Base-by-base conservation (phyloP, 192 early-diverging fungal genomes). In the Entophlyctis luteolus region DNA sequence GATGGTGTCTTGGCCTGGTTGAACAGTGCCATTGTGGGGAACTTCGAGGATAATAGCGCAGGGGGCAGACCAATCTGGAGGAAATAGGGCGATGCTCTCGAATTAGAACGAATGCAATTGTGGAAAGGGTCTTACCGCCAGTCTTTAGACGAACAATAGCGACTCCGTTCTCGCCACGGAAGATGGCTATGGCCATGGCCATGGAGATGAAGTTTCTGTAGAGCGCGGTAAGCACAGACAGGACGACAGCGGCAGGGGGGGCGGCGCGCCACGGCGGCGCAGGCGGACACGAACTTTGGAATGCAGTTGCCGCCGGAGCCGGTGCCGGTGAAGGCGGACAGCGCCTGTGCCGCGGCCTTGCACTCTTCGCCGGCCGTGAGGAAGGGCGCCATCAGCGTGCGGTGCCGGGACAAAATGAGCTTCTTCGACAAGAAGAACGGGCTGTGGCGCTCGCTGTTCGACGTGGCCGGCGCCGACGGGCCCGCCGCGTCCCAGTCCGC, bases 31-130 rank as follows among this genome's bases (percentile, higher is more conserved):
- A 45, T 27, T 49, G 39, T 70, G 57, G 10, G 75, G 75, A n/a
- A 72, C 72, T 59, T 82, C 67, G 4, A 81, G 68, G 29, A 70
- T 69, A 48, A 84, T 81, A 22, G 79, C 82, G 49, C 82, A 84
- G 25, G 82, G 82, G 37, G 82, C 82, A 35, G 75, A 78, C 82
- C 82, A 84, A 50, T 84, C 82, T 80, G 58, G n/a, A 34, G 12
- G 33, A 16, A 1, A 45, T 49, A 32, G 48, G 59, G 55, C 48
- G 32, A 36, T 55, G 52, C 4, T 2, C 4, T 1, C 20, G 48
- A 39, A 8, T 45, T 65, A 53, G 52, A 37, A 4, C 48, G 27
- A 20, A 25, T 48, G 22, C 2, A 14, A 33, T 12, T 39, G 38
- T 23, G 22, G 18, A 39, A 29, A n/a, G 8, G 22, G 32, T 53